These are phyloP conservation scores for Olyra latifolia DNA, from an alignment of 176 grass and related monocot genomes.

Conservation along the genomic window DNA sequence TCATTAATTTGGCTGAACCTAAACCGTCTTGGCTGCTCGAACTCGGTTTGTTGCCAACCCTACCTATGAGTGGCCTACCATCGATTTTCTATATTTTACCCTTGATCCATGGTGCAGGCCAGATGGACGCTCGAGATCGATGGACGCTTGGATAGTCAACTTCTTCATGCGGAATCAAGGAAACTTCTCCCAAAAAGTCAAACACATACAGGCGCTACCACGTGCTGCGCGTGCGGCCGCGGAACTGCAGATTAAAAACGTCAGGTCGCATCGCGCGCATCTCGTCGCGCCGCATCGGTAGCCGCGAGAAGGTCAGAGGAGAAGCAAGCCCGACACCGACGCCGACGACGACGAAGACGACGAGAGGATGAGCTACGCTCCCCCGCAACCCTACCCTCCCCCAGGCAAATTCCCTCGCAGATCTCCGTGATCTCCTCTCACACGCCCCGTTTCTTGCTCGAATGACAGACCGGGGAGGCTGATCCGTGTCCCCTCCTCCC, in stretches of 20 bases:
- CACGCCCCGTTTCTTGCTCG: not conserved
- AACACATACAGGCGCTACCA: too few relatives aligned
- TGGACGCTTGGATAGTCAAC: too few relatives aligned
- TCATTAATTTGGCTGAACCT: too few relatives aligned
- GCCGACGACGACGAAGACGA: not conserved
- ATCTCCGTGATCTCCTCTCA: not conserved
- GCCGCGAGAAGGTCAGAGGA: not conserved
- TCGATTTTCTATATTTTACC: too few relatives aligned
- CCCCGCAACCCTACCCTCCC: conserved; percentile 38
- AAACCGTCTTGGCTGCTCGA: too few relatives aligned
- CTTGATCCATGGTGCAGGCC: too few relatives aligned
- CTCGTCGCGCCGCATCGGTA: not conserved
- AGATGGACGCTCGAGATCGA: too few relatives aligned
- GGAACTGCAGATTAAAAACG: not conserved
- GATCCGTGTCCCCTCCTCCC: conserved; percentile 1
- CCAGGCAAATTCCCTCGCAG: conserved; percentile 36
- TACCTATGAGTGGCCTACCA: too few relatives aligned
- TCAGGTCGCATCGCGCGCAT: not conserved
- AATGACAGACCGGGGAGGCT: not conserved
- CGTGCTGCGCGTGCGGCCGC: not conserved
- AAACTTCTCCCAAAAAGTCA: too few relatives aligned
- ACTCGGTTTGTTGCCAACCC: too few relatives aligned
- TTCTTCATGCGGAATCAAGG: too few relatives aligned
- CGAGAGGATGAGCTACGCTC: conserved; percentile 54
- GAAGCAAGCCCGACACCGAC: not conserved